Percentiles rank a stretch among this genome's conserved stretches.
Conservation (phyloP, 306 rosid genomes). For the Spatholobus suberectus region DNA sequence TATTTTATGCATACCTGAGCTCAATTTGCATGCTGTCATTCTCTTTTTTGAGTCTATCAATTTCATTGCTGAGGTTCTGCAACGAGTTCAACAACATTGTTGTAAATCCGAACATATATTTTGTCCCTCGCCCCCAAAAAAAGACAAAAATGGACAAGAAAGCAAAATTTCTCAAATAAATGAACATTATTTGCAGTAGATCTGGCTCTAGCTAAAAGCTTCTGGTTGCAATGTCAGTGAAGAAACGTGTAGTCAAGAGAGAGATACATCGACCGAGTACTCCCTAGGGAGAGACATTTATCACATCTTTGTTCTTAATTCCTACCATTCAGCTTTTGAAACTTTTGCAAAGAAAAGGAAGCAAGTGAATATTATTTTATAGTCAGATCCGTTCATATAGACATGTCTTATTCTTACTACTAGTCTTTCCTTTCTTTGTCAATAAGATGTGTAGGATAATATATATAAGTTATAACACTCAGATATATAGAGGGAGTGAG, state of each 20-base stretch:
- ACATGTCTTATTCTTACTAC: constrained; percentile 44
- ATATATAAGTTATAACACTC: constrained; percentile 9
- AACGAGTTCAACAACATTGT: constrained; percentile 26
- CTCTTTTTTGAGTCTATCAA: constrained; percentile 86
- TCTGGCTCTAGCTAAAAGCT: constrained; percentile 28
- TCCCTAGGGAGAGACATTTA: neutral
- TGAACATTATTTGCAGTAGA: constrained; percentile 32
- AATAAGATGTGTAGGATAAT: constrained; percentile 24
- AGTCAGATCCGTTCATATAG: constrained; percentile 62
- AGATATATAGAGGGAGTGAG: constrained; percentile 10
- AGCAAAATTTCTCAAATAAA: constrained; percentile 1
- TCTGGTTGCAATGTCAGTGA: constrained; percentile 30
- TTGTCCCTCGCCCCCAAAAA: neutral
- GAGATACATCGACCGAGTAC: constrained; percentile 20
- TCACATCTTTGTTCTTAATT: constrained; percentile 7
- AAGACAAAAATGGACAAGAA: neutral
- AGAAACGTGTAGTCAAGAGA: constrained; percentile 37
- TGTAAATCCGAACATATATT: constrained; percentile 29
- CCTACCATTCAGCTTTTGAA: constrained; percentile 39
- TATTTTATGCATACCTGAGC: constrained; percentile 56
- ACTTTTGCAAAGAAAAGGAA: constrained; percentile 66
- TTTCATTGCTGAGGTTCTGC: constrained; percentile 82
- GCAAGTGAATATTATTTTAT: constrained; percentile 43
- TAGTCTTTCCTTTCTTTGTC: constrained; percentile 41
- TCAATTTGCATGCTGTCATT: constrained; percentile 88